A percentile compares a stretch with the other conserved stretches of the same genome.
Evolutionary conservation across 805 yeast species (phyloP).

Genomic region (Teunomyces cretensis): DNA sequence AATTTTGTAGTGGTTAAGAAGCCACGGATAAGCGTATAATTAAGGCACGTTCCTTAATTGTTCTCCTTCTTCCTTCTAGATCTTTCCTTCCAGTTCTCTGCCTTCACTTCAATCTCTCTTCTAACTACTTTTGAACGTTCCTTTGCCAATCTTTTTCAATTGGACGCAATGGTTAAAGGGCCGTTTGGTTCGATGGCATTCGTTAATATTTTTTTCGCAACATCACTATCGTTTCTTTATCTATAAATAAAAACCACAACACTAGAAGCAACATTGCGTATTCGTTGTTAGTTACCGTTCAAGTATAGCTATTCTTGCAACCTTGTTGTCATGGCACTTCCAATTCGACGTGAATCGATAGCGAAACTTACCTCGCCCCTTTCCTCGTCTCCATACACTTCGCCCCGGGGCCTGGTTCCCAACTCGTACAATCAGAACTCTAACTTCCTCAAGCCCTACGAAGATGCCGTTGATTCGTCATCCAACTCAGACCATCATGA

Average conservation of each 20-base stretch:
- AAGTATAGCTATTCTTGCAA: no score
- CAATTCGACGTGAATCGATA: conserved; percentile 25
- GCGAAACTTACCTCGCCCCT: conserved; percentile 25
- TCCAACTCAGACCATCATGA: conserved; percentile 1
- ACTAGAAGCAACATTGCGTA: no score
- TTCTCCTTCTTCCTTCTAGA: no score
- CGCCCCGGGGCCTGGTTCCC: conserved; percentile 24
- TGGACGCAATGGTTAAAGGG: no score
- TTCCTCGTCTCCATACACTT: background rate
- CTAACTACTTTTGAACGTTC: no score
- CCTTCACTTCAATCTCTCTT: no score
- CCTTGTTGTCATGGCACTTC: background rate
- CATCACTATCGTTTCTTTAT: background rate
- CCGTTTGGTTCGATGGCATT: no score
- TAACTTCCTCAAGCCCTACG: background rate
- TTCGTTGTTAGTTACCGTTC: background rate
- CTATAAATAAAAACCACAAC: background rate
- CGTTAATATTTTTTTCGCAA: background rate
- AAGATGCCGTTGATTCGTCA: conserved; percentile 1
- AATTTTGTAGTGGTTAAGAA: no score
- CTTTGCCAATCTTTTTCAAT: no score
- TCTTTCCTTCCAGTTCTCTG: no score
- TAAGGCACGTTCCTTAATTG: no score
- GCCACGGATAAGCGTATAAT: no score
- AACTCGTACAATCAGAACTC: conserved; percentile 8